A percentile compares a stretch with the other conserved stretches of the same genome.
phyloP scores from a whole-genome alignment of 768 basidiomycete species.

The Kwoniella sp. region DNA sequence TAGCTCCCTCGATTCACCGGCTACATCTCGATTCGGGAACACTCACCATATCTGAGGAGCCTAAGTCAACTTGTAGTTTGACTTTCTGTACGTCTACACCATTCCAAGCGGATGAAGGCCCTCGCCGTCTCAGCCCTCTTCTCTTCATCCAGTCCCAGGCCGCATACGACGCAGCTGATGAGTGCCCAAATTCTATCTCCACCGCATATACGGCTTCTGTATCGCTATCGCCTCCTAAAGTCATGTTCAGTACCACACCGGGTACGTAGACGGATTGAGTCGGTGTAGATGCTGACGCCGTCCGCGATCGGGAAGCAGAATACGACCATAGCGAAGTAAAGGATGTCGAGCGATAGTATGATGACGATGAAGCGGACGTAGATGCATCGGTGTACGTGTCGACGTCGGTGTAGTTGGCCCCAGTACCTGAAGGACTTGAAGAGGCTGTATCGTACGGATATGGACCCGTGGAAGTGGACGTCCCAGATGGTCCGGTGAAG shows the following conservation, averaged over 20 bases:
- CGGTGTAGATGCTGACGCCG: slow-evolving; percentile 14
- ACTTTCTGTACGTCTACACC: slow-evolving; percentile 35
- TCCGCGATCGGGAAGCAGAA: slow-evolving; percentile 14
- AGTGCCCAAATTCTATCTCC: slow-evolving; percentile 46
- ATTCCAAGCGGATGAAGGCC: slow-evolving; percentile 21
- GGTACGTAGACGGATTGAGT: slow-evolving; percentile 23
- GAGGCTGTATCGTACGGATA: background rate
- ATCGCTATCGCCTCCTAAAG: slow-evolving; percentile 28
- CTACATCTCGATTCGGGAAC: too few species aligned
- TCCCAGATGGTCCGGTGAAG: slow-evolving; percentile 19
- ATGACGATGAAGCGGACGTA: slow-evolving; percentile 18
- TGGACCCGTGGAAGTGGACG: slow-evolving; percentile 2
- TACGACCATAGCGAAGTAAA: slow-evolving; percentile 26
- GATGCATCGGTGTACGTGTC: background rate
- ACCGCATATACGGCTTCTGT: slow-evolving; percentile 50
- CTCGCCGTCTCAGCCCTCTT: background rate
- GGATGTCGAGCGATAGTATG: slow-evolving; percentile 14
- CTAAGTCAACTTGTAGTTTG: slow-evolving; percentile 52
- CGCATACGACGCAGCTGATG: background rate
- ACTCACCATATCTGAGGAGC: slow-evolving; percentile 53
- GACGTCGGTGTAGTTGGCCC: background rate
- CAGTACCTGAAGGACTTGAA: background rate
- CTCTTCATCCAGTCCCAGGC: background rate
- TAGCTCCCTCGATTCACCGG: background rate
- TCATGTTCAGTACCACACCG: slow-evolving; percentile 29